Evolutionary conservation across 305 asterid species (phyloP), one percentile per base, ranked within the genome.

Genomic region (Lippia alba): DNA sequence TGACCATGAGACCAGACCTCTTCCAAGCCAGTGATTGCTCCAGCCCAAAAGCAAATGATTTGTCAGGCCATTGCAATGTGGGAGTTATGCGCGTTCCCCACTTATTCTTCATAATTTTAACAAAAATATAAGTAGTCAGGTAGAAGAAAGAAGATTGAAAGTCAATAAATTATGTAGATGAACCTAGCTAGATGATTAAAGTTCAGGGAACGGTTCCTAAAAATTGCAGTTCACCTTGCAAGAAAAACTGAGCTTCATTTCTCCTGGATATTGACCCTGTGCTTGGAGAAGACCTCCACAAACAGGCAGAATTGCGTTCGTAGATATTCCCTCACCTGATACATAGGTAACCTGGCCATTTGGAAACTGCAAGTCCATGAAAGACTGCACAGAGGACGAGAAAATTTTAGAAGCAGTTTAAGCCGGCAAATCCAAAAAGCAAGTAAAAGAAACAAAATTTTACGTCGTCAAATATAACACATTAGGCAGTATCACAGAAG

Each of bases 241-340:
- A 56, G 99, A 92, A 84, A 90, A 94, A 82, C 99, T 94, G 81
- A 90, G 83, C 82, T 76, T 94, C 92, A 92, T 89, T 69, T 92
- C 99, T 70, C 99, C 98, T 0, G 99, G 99, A 81, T 88, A 94
- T 75, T 89, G 98, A 75, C 98, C 98, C 78, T 92, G 97, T 56
- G 90, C 97, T 83, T 92, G 98, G 68, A 92, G 93, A 57, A 92
- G 78, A 56, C 98, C 98, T 18, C 97, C 98, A n/a, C 88, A 76
- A 36, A 82, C 67, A 58, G 97, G 98, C 75, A 92, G 67, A 78
- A 87, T 92, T 4, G 96, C 97, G 81, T 96, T 90, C 56, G 97
- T 87, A 17, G 98, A 92, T 34, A 94, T 16, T 48, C 99, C 99
- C 81, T 94, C 99, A 36, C 98, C 99, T 64, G 99, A 78, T 57